Evolutionary conservation across 148 eudicot genomes (phyloP), one percentile per base, ranked within the genome.

Genomic region (Limonium bicolor): DNA sequence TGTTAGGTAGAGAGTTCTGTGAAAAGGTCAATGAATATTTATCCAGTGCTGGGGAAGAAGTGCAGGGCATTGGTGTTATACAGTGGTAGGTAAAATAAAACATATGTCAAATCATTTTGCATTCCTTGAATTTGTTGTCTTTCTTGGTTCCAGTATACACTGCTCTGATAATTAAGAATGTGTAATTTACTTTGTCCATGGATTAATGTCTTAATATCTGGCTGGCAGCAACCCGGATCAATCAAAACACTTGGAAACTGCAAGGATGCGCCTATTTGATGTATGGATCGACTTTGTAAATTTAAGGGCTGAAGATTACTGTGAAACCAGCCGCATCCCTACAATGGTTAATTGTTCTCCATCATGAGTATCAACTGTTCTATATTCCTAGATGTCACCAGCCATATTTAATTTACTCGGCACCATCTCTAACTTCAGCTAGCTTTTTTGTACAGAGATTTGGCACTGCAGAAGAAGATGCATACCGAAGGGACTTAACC

Each of bases 171-270:
- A 30, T 30, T 21, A 6, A 43, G 11, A 25, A n/a, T 37, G 14
- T 29, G 4, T 44, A 27, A 33, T 16, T 59, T 27, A 28, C 8
- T 20, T 35, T 17, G 19, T 5, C 21, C 16, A 12, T 42, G 30
- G 10, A 19, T 34, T 22, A n/a, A 30, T 35, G 26, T 40, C 21
- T 40, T 7, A 6, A 35, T 34, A 32, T 53, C 26, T 11, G 23
- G 2, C 60, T 59, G 62, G 50, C 82, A 90, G 97, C 80, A 90
- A 90, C 63, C 97, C 97, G 35, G 97, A 84, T 35, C 97, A 90
- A 59, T 90, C 97, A 17, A 90, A 90, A 54, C 97, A 90, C 74
- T 71, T 90, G 77, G 95, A 90, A 73, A 90, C 97, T 22, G 97
- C 97, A 59, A 69, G 75, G 57, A 90, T 90, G 97, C 86, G 77